Percentiles rank a stretch among this genome's conserved stretches.
Evolutionary conservation across 805 yeast species (phyloP).

Genomic region (Wickerhamiella shivajii): DNA sequence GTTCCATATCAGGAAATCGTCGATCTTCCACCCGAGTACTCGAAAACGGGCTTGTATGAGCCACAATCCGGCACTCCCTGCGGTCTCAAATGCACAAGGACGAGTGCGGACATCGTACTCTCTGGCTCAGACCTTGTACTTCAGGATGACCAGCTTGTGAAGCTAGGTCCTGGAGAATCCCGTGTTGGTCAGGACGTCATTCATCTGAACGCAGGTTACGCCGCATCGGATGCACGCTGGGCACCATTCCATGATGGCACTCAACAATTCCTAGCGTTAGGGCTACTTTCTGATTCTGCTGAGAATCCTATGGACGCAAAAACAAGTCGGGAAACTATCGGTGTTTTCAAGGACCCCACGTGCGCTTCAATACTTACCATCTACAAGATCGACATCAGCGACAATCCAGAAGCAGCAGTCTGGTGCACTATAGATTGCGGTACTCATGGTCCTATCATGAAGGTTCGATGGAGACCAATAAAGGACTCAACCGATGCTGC

Average conservation of each 20-base stretch:
- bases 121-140: constrained; percentile 5
- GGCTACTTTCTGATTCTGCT: constrained; percentile 20
- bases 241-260: constrained; percentile 1
- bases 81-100: background rate
- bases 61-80: background rate
- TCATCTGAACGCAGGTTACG: constrained; percentile 12
- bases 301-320: constrained; percentile 25
- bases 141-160: constrained; percentile 7
- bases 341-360: constrained; percentile 9
- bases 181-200: constrained; percentile 3
- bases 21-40: background rate
- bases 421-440: constrained; percentile 2
- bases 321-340: constrained; percentile 3
- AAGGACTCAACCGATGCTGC: constrained; percentile 31
- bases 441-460: constrained; percentile 20
- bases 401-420: constrained; percentile 1
- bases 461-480: constrained; percentile 22
- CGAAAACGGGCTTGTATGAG: background rate
- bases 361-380: constrained; percentile 13
- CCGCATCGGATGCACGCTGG: constrained; percentile 10
- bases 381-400: constrained; percentile 18
- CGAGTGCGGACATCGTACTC: background rate
- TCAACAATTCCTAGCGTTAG: constrained; percentile 9
- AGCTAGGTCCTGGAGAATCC: constrained; percentile 8
- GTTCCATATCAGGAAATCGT: constrained; percentile 25